phyloP scores from a whole-genome alignment of 495 filamentous ascomycete genomes.

The Xylaria palmicola region DNA sequence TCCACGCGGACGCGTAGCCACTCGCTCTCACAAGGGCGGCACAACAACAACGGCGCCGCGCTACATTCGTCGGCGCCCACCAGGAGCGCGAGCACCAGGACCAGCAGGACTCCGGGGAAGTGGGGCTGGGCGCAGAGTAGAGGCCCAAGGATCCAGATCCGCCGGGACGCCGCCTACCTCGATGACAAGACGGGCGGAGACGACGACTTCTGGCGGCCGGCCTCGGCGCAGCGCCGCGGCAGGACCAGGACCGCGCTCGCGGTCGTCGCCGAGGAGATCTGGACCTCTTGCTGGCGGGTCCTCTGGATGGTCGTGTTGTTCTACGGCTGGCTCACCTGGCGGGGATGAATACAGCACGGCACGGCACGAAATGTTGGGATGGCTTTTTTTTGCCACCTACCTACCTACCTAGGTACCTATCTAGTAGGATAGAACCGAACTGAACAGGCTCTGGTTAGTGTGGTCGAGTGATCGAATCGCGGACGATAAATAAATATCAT shows the following conservation, averaged over 20 bases:
- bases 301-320: conserved; percentile 46
- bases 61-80: conserved; percentile 16
- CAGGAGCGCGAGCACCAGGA: conserved; percentile 11
- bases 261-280: conserved; percentile 40
- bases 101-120: conserved; percentile 29
- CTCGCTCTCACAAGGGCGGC: conserved; percentile 6
- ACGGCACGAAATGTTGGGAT: too few species aligned
- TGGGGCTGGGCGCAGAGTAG: conserved; percentile 35
- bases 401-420: too few species aligned
- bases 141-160: conserved; percentile 46
- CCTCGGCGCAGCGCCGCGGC: background rate
- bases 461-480: too few species aligned
- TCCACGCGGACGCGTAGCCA: conserved; percentile 24
- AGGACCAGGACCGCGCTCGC: conserved; percentile 19
- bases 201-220: conserved; percentile 20
- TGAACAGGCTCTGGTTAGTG: too few species aligned
- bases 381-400: background rate
- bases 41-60: conserved; percentile 10
- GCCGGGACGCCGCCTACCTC: conserved; percentile 33
- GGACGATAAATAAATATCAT: too few species aligned
- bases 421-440: background rate
- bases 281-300: conserved; percentile 44
- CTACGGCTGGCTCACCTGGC: conserved; percentile 40
- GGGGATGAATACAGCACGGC: too few species aligned
- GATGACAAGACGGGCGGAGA: conserved; percentile 37